phyloP scores from a whole-genome alignment of 805 yeast species.

The Scheffersomyces ergatensis region DNA sequence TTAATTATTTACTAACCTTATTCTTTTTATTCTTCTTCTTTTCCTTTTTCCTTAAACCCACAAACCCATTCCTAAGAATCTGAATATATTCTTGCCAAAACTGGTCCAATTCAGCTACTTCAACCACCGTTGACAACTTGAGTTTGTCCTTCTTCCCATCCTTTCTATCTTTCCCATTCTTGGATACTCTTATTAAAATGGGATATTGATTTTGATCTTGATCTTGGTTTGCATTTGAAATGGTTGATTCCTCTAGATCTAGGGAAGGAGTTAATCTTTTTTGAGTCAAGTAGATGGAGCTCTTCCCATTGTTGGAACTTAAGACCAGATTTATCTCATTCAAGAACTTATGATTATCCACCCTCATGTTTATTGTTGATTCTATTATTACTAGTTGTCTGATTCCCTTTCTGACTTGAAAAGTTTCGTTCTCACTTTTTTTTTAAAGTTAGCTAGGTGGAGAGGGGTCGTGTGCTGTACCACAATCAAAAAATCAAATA shows the following conservation, averaged over 20 bases:
- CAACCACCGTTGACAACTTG: conserved; percentile 75
- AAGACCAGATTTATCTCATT: conserved; percentile 20
- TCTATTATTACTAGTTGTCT: too few species aligned
- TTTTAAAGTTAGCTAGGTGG: too few species aligned
- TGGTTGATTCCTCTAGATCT: conserved; percentile 18
- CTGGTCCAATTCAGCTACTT: conserved; percentile 53
- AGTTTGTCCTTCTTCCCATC: conserved; percentile 43
- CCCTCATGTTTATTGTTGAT: conserved; percentile 10
- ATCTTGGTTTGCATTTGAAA: conserved; percentile 6
- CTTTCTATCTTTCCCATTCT: conserved; percentile 40
- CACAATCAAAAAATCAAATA: too few species aligned
- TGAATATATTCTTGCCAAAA: conserved; percentile 80
- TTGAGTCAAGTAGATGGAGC: conserved; percentile 60
- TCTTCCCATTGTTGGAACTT: conserved; percentile 33
- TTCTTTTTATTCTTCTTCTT: conserved; percentile 68
- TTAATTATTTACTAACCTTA: conserved; percentile 25
- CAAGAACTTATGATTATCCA: conserved; percentile 31
- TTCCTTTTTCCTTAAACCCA: conserved; percentile 78
- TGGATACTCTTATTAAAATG: conserved; percentile 65
- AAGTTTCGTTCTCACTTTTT: too few species aligned
- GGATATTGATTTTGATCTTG: conserved; percentile 46
- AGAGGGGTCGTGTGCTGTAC: too few species aligned
- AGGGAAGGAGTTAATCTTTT: conserved; percentile 42
- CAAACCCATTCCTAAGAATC: conserved; percentile 66
- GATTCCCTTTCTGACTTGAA: too few species aligned